Evolutionary conservation across 352 stramenopile species (phyloP).

Genomic region (Phytophthora sp.): DNA sequence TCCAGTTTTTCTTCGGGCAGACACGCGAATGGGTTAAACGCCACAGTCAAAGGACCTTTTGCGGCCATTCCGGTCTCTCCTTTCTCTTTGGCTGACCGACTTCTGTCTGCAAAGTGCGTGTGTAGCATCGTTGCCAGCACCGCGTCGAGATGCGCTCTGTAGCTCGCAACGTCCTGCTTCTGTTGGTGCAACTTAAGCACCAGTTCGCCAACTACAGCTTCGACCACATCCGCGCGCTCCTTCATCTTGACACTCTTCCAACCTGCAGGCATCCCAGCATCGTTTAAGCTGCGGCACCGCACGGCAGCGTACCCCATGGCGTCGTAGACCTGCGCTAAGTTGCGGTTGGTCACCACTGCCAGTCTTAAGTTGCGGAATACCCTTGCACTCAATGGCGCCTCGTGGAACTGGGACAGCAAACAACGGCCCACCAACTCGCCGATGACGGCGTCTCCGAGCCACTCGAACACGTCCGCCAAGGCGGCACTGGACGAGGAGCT

Average conservation of each 20-base stretch:
- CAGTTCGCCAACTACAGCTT: slow-evolving; percentile 69
- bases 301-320: slow-evolving; percentile 59
- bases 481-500: not conserved
- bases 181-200: slow-evolving; percentile 52
- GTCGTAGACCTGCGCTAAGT: slow-evolving; percentile 70
- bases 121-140: slow-evolving; percentile 64
- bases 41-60: slow-evolving; percentile 48
- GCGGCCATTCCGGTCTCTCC: slow-evolving; percentile 26
- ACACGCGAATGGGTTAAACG: slow-evolving; percentile 70
- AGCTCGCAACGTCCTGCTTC: slow-evolving; percentile 8
- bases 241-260: slow-evolving; percentile 50
- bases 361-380: slow-evolving; percentile 75
- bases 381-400: slow-evolving; percentile 55
- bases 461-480: slow-evolving; percentile 73
- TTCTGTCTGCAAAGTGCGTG: slow-evolving; percentile 60
- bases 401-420: slow-evolving; percentile 69
- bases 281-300: slow-evolving; percentile 1
- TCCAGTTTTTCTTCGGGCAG: slow-evolving; percentile 67
- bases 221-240: slow-evolving; percentile 69
- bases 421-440: slow-evolving; percentile 73
- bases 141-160: slow-evolving; percentile 55
- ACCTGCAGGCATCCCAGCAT: not conserved
- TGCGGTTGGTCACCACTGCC: slow-evolving; percentile 72
- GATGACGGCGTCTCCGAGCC: slow-evolving; percentile 77
- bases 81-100: slow-evolving; percentile 23